A percentile compares a stretch with the other conserved stretches of the same genome.
Evolutionary conservation across 2,329 filamentous ascomycete species (phyloP).

Genomic region (Aspergillus pseudoterreus): DNA sequence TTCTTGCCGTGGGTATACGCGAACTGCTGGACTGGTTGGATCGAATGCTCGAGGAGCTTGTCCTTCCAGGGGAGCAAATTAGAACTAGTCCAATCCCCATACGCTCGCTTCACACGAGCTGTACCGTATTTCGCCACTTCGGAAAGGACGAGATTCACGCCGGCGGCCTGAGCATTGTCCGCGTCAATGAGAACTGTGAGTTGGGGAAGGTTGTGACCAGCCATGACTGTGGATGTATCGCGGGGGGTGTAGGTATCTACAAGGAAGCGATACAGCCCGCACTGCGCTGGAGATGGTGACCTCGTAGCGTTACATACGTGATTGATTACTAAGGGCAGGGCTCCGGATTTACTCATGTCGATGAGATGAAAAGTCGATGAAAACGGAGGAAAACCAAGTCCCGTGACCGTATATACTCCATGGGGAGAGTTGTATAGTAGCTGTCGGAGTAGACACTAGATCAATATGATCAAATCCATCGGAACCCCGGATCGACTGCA

Average conservation of each 20-base stretch:
- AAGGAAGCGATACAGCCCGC: too few relatives aligned
- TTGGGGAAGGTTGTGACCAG: neutral
- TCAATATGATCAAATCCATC: too few relatives aligned
- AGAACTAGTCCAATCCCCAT: conserved; percentile 12
- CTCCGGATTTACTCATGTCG: too few relatives aligned
- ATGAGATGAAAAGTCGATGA: too few relatives aligned
- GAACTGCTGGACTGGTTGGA: conserved; percentile 5
- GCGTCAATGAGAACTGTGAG: conserved; percentile 2
- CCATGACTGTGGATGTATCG: neutral
- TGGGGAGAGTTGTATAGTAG: too few relatives aligned
- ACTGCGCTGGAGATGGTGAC: too few relatives aligned
- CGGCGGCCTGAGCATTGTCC: neutral
- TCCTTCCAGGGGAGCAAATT: conserved; percentile 1
- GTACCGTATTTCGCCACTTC: conserved; percentile 15
- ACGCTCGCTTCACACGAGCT: conserved; percentile 14
- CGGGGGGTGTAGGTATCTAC: neutral
- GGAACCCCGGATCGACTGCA: too few relatives aligned
- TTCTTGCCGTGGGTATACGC: conserved; percentile 13
- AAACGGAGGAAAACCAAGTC: too few relatives aligned
- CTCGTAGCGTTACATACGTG: too few relatives aligned
- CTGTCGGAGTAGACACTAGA: too few relatives aligned
- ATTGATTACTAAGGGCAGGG: too few relatives aligned
- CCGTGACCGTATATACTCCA: too few relatives aligned
- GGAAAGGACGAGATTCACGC: conserved; percentile 5
- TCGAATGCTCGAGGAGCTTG: neutral